phyloP scores from a whole-genome alignment of 495 filamentous ascomycete species.

The Annulohypoxylon moriforme region DNA sequence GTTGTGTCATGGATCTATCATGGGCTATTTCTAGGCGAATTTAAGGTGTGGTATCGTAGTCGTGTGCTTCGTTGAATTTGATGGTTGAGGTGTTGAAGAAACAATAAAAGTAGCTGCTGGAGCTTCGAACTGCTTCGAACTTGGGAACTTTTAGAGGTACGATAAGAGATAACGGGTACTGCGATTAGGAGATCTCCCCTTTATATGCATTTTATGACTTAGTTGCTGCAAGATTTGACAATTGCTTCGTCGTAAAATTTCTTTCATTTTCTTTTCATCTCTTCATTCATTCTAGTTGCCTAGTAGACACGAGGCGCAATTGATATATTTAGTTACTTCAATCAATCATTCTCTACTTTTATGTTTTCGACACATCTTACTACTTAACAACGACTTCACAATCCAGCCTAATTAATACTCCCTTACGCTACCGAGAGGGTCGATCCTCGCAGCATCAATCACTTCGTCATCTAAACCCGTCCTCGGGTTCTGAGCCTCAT shows the following conservation, averaged over 20 bases:
- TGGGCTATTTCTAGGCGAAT: background rate
- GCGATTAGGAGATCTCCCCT: background rate
- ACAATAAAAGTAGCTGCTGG: background rate
- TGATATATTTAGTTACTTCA: background rate
- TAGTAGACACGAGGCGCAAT: too few species aligned
- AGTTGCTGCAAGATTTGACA: background rate
- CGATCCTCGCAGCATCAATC: constrained; percentile 20
- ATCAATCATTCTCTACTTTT: background rate
- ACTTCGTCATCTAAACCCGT: constrained; percentile 29
- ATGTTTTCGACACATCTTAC: background rate
- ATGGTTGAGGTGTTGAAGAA: background rate
- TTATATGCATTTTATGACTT: background rate
- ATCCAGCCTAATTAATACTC: constrained; percentile 2
- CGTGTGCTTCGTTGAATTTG: background rate
- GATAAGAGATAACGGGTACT: constrained; percentile 18
- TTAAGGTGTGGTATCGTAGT: background rate
- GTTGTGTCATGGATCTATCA: background rate
- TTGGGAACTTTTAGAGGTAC: constrained; percentile 11
- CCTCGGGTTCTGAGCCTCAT: constrained; percentile 14
- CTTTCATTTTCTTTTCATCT: too few species aligned
- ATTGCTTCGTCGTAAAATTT: background rate
- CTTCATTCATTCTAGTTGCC: background rate
- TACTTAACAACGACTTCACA: background rate
- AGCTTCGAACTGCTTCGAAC: background rate
- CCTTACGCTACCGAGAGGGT: constrained; percentile 15